Base-by-base conservation (phyloP, 805 yeast genomes). In the Cyberlindnera xylosilytica region DNA sequence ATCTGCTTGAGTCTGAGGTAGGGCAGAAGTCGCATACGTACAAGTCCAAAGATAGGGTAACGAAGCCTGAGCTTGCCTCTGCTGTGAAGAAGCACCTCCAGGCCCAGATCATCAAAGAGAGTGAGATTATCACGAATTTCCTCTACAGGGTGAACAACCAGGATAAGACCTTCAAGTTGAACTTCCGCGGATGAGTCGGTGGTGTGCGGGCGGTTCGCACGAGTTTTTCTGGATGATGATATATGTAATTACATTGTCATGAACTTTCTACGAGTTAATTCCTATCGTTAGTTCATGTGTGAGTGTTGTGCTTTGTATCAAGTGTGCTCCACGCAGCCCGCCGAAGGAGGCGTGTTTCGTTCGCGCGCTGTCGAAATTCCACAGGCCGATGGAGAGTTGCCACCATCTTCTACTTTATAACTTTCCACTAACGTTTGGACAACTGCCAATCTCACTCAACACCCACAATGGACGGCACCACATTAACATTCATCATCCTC, bases 91-190 rank as follows among this genome's bases (percentile, higher is more conserved):
- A 73, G 42, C 97, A 91, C 62, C 87, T 90, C 53, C 54, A 72
- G 49, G 53, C 64, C 8, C 72, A 70, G 35, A 72, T 76, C 11
- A 79, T 80, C 4, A 80, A 86, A 53, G 99, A 91, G 57, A 79
- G 83, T 44, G 98, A 91, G 54, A 79, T 85, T 24, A 80, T 91
- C 30, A 87, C 96, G 28, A 89, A 86, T 55, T 93, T 91, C 60
- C 70, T 93, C 42, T 93, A 91, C 66, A 82, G 86, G 54, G 89
- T 87, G 40, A 80, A 79, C 56, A 83, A 87, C 57, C 87, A 86
- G 54, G 73, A 71, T 46, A 66, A 64, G 57, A 71, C 64, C 24
- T 70, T 69, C 53, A 66, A 59, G 44, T 55, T 69, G 63, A 66
- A 63, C 39, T 68, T 69, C 47, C 46, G 46, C 30, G 40, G 45